These are phyloP conservation scores for Oemleria cerasiformis DNA, from an alignment of 306 rosid species.

Conservation along the genomic window DNA sequence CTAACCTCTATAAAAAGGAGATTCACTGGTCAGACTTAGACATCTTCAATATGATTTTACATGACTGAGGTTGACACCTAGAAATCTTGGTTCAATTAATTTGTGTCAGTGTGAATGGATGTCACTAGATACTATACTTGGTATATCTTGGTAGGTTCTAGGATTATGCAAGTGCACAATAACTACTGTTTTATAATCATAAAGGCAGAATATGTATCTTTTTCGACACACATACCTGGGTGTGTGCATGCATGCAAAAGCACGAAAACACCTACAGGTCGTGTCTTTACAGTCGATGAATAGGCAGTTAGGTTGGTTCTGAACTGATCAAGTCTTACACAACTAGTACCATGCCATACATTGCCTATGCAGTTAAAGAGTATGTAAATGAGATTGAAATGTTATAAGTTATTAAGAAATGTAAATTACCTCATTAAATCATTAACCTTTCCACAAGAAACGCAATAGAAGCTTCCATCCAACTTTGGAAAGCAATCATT, in stretches of 20 bases:
- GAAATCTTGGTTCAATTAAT: not conserved
- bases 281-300: not conserved
- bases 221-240: not conserved
- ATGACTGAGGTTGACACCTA: not conserved
- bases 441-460: constrained; percentile 72
- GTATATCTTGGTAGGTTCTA: constrained; percentile 1
- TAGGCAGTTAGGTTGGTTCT: not conserved
- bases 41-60: not conserved
- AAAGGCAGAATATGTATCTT: not conserved
- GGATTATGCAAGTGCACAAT: not conserved
- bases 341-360: not conserved
- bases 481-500: constrained; percentile 39
- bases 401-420: constrained; percentile 10
- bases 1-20: not conserved
- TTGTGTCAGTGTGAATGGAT: not conserved
- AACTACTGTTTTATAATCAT: not conserved
- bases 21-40: constrained; percentile 7
- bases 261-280: not conserved
- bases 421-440: constrained; percentile 70
- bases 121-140: not conserved
- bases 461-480: constrained; percentile 77
- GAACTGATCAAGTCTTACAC: not conserved
- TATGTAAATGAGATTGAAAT: not conserved
- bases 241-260: not conserved
- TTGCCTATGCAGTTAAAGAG: constrained; percentile 1